phyloP scores from a whole-genome alignment of 345 rosid genomes.

The Lagerstroemia speciosa region DNA sequence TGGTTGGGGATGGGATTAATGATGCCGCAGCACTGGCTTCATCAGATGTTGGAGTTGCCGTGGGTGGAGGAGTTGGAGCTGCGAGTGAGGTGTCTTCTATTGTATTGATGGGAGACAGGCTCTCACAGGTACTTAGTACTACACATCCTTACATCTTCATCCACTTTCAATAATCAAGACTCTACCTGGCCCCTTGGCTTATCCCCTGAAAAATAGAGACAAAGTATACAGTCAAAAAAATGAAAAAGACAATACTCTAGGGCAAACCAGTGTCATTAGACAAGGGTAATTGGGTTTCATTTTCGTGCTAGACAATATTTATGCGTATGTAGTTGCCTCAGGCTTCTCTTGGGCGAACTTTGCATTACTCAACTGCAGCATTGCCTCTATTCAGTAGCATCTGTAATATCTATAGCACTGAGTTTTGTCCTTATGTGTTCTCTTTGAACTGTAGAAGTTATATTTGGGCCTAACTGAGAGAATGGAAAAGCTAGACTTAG shows the following conservation, averaged over 20 bases:
- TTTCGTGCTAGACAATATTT: neutral
- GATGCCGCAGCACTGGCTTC: conserved; percentile 97
- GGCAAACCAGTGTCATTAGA: too few relatives aligned
- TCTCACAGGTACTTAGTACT: conserved; percentile 67
- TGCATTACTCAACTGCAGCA: neutral
- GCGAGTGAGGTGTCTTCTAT: conserved; percentile 94
- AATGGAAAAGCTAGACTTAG: neutral
- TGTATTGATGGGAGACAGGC: conserved; percentile 78
- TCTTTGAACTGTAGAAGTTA: neutral
- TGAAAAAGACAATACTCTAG: neutral
- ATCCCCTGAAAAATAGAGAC: too few relatives aligned
- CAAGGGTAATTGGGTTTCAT: neutral
- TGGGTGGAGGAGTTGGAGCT: conserved; percentile 95
- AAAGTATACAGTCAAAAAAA: too few relatives aligned
- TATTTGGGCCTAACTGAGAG: neutral
- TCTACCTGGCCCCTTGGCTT: neutral
- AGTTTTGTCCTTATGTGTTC: neutral
- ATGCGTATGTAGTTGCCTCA: neutral
- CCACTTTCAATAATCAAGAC: neutral
- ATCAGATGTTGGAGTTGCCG: conserved; percentile 81
- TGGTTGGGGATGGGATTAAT: conserved; percentile 98
- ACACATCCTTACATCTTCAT: neutral
- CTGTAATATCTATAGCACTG: neutral
- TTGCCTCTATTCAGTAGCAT: too few relatives aligned
- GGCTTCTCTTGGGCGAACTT: neutral